Percentiles rank a stretch among this genome's conserved stretches.
These are phyloP conservation scores for Phytophthora cryptogea DNA, from an alignment of 352 stramenopile genomes.

Conservation along the genomic window DNA sequence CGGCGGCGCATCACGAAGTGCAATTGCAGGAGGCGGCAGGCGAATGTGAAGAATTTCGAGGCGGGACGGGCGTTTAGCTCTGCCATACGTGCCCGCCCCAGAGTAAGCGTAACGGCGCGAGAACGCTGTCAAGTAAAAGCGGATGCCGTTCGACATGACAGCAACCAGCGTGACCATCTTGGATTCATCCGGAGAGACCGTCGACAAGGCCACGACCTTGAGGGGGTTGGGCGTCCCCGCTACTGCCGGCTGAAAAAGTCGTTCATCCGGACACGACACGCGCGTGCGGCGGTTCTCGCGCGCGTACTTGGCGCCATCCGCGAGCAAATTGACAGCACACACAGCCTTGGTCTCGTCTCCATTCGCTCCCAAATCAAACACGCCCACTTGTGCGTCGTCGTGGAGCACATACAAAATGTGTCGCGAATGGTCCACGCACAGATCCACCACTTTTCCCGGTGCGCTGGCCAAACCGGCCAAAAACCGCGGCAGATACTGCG, in stretches of 20 bases:
- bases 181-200: constrained; percentile 73
- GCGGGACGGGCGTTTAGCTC: constrained; percentile 60
- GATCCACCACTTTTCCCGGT: constrained; percentile 83
- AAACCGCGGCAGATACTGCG: constrained; percentile 81
- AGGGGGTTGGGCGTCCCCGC: constrained; percentile 37
- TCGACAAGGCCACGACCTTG: constrained; percentile 74
- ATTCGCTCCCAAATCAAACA: constrained; percentile 68
- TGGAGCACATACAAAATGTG: constrained; percentile 93
- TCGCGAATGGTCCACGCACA: constrained; percentile 89
- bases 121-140: constrained; percentile 93
- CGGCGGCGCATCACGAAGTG: constrained; percentile 70
- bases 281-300: constrained; percentile 81
- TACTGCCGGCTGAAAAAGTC: constrained; percentile 68
- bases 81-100: constrained; percentile 39
- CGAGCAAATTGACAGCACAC: constrained; percentile 69
- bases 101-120: constrained; percentile 59
- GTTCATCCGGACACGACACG: constrained; percentile 82
- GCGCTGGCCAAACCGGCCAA: constrained; percentile 77
- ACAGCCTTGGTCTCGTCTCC: constrained; percentile 70
- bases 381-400: constrained; percentile 70
- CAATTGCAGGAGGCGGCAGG: constrained; percentile 70
- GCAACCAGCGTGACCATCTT: constrained; percentile 92
- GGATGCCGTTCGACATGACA: constrained; percentile 92
- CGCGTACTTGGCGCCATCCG: constrained; percentile 78
- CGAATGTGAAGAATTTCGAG: constrained; percentile 85